These are phyloP conservation scores for Hyphopichia khmerensis DNA, from an alignment of 1,139 yeast genomes.

Conservation along the genomic window DNA sequence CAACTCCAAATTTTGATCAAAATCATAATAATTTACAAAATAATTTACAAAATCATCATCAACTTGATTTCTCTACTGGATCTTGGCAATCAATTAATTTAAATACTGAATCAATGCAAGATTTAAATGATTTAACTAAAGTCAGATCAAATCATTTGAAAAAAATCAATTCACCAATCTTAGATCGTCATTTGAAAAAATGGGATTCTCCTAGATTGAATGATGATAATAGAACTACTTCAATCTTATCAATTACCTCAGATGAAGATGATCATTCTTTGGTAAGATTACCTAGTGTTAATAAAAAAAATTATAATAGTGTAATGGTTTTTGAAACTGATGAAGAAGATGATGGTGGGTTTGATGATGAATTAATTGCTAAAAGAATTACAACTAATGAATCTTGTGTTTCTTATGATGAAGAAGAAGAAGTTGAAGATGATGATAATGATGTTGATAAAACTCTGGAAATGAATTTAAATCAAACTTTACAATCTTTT, in stretches of 20 bases:
- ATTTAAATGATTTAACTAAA: neutral
- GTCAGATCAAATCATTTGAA: neutral
- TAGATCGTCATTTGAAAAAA: neutral
- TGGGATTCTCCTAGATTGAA: neutral
- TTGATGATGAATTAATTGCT: constrained; percentile 7
- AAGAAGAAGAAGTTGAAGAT: constrained; percentile 11
- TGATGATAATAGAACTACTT: constrained; percentile 8
- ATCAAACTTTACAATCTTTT: constrained; percentile 17
- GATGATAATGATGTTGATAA: constrained; percentile 9
- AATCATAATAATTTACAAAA: constrained; percentile 1
- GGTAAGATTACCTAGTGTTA: constrained; percentile 14
- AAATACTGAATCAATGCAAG: constrained; percentile 2
- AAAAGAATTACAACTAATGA: constrained; percentile 1
- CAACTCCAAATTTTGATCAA: constrained; percentile 4
- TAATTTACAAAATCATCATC: neutral
- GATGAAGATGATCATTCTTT: constrained; percentile 23
- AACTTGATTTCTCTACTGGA: neutral
- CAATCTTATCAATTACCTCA: constrained; percentile 23
- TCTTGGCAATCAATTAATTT: constrained; percentile 5
- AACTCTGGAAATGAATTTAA: constrained; percentile 3
- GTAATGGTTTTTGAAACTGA: constrained; percentile 46
- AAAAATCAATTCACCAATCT: neutral
- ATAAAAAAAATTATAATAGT: constrained; percentile 5
- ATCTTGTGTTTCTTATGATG: constrained; percentile 9
- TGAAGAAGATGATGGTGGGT: constrained; percentile 32